Base-by-base conservation (phyloP, 345 rosid species). In the Jatropha curcas region DNA sequence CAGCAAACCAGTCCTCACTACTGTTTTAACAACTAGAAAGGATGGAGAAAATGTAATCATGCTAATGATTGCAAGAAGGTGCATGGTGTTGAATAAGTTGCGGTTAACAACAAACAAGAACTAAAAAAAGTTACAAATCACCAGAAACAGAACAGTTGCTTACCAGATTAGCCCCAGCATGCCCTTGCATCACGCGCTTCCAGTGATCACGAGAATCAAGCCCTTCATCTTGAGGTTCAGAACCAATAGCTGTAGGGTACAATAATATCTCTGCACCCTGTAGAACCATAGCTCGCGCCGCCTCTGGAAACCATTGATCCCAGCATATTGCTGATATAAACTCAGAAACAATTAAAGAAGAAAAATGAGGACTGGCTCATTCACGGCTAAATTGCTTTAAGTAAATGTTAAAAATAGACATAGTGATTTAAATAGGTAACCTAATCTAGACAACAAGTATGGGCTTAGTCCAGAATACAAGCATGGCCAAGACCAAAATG, bases 221-320 rank as follows among this genome's bases (percentile, higher is more conserved):
- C 68, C 96, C 98, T 24, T 74, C 84, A 79, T 92, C 97, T 82
- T 95, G 99, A 68, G 99, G 97, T 81, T 91, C 98, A 77, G 97
- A 89, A 60, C 98, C 99, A 77, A 92, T 92, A 61, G 98, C 96
- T 43, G 97, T 88, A 33, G 98, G 99, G 65, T 92, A 95, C 71
- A 92, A 84, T 81, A 92, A 79, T 85, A 95, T 72, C 84, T 91
- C 98, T 37, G 98, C 92, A 79, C 94, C 97, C 65, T 91, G 90
- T 67, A 92, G 87, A 80, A 76, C 94, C 96, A 92, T 88, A 70
- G 92, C 98, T 65, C 93, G 82, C 71, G 97, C 97, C 56, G 94
- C 97, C 89, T 95, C 98, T 4, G 97, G 97, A 76, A 91, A 85
- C 97, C 98, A 94, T 76, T 89, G 96, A 71, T 89, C 99, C 99